phyloP scores from a whole-genome alignment of 2,329 filamentous ascomycete genomes.

The Myriosclerotinia curreyana region DNA sequence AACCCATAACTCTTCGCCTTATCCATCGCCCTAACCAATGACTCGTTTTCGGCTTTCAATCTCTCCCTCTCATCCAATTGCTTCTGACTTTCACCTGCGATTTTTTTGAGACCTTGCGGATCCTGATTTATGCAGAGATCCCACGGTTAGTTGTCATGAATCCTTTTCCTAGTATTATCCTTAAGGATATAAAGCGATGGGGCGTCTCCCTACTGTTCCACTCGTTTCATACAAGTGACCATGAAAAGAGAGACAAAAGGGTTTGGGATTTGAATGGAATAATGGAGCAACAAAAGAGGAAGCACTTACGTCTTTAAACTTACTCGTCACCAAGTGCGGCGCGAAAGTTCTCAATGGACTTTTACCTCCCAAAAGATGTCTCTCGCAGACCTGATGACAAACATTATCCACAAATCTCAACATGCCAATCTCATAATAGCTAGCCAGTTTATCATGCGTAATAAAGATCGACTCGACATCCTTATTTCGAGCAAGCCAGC shows the following conservation, averaged over 20 bases:
- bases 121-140: background rate
- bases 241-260: too few species aligned
- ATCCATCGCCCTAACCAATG: background rate
- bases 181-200: too few species aligned
- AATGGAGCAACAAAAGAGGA: background rate
- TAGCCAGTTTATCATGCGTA: constrained; percentile 23
- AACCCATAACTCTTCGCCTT: constrained; percentile 9
- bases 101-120: background rate
- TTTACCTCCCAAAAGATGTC: constrained; percentile 26
- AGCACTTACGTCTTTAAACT: constrained; percentile 1
- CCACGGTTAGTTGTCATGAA: too few species aligned
- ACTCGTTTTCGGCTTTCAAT: background rate
- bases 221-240: too few species aligned
- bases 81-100: background rate
- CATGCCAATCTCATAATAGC: constrained; percentile 26
- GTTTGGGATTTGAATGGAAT: too few species aligned
- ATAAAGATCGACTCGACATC: constrained; percentile 21
- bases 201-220: too few species aligned
- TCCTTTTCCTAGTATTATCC: too few species aligned
- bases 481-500: background rate
- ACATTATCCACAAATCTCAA: constrained; percentile 30
- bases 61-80: background rate
- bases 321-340: constrained; percentile 17
- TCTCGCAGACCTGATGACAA: constrained; percentile 29
- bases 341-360: constrained; percentile 27